These are phyloP conservation scores for Solanum hybrid DNA, from an alignment of 305 asterid genomes.

Conservation along the genomic window DNA sequence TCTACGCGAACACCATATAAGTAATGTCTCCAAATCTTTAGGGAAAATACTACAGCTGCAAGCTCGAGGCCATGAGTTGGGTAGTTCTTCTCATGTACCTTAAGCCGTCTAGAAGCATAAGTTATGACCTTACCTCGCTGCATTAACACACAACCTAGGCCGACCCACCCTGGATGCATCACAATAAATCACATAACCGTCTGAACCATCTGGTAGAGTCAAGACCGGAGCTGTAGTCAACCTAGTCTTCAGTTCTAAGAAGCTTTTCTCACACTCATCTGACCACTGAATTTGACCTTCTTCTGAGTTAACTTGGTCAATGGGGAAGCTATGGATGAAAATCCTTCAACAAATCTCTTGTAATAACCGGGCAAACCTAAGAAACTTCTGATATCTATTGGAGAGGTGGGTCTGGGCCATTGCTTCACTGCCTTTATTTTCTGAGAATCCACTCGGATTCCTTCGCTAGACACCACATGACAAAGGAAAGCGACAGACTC, in stretches of 20 bases:
- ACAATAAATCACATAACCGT: neutral
- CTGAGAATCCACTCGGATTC: neutral
- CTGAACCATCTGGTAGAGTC: neutral
- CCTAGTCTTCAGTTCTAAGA: neutral
- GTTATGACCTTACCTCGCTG: neutral
- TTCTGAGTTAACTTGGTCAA: neutral
- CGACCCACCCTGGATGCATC: neutral
- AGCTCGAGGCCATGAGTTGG: neutral
- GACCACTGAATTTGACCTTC: neutral
- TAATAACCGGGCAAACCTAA: neutral
- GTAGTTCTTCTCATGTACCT: neutral
- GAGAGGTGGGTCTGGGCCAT: neutral
- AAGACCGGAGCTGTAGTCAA: neutral
- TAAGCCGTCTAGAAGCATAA: neutral
- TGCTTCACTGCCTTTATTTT: neutral
- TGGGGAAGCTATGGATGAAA: neutral
- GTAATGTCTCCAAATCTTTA: neutral
- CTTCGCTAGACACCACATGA: neutral
- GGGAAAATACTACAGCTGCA: neutral
- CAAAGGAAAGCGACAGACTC: neutral
- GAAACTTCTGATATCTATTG: neutral
- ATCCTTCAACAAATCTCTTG: neutral
- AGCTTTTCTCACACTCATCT: neutral
- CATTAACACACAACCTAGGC: neutral
- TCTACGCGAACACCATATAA: neutral